A percentile compares a stretch with the other conserved stretches of the same genome.
Evolutionary conservation across 306 rosid species (phyloP).

Genomic region (Cicer chorassanicum): DNA sequence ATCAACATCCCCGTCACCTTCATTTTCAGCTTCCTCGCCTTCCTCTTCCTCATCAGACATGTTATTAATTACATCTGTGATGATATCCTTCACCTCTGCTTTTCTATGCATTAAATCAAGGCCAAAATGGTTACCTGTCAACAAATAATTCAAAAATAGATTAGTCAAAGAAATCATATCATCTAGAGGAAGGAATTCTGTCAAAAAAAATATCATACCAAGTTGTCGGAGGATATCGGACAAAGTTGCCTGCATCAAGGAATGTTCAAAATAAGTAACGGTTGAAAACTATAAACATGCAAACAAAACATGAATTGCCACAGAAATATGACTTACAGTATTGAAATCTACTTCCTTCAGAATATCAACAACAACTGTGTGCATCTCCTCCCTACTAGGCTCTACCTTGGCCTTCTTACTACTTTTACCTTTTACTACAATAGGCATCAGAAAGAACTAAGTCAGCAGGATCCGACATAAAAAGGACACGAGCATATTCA

Average conservation of each 20-base stretch:
- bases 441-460: slow-evolving; percentile 37
- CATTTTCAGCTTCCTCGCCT: slow-evolving; percentile 69
- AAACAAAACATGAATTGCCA: slow-evolving; percentile 1
- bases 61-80: slow-evolving; percentile 93
- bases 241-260: slow-evolving; percentile 82
- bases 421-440: slow-evolving; percentile 69
- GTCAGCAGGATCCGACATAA: slow-evolving; percentile 21
- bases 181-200: background rate
- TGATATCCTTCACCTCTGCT: slow-evolving; percentile 91
- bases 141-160: slow-evolving; percentile 39
- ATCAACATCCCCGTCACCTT: slow-evolving; percentile 60
- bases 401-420: slow-evolving; percentile 85
- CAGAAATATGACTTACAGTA: slow-evolving; percentile 64
- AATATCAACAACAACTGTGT: slow-evolving; percentile 81
- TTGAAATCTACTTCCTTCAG: slow-evolving; percentile 95
- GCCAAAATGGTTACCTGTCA: slow-evolving; percentile 82
- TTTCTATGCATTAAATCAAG: slow-evolving; percentile 98
- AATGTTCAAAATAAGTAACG: slow-evolving; percentile 11
- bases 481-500: background rate
- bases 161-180: slow-evolving; percentile 10
- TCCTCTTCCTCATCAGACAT: slow-evolving; percentile 95
- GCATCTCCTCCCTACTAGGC: slow-evolving; percentile 83
- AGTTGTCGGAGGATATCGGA: slow-evolving; percentile 95
- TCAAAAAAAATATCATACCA: slow-evolving; percentile 60
- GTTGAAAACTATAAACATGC: slow-evolving; percentile 3